These are phyloP conservation scores for Penicillium sp. DNA, from an alignment of 2,329 filamentous ascomycete genomes.

Conservation along the genomic window DNA sequence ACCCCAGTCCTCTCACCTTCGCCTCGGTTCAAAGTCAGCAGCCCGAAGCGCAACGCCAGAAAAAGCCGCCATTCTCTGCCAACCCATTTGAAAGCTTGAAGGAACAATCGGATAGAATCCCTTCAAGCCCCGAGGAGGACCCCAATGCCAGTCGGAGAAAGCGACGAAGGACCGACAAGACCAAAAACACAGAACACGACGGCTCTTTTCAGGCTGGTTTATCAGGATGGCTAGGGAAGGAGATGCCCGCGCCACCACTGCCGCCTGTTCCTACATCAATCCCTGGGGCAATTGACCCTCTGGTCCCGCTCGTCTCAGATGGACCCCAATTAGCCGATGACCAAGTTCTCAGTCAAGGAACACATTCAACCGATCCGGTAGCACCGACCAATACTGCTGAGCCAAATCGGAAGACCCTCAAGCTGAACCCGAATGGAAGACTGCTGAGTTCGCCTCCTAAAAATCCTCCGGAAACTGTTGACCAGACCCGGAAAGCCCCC, in stretches of 20 bases:
- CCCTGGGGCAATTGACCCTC: not conserved
- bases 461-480: slow-evolving; percentile 19
- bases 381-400: slow-evolving; percentile 41
- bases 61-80: not conserved
- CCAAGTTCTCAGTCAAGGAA: not conserved
- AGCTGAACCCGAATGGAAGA: slow-evolving; percentile 46
- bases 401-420: slow-evolving; percentile 50
- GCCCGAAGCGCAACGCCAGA: not conserved
- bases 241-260: not conserved
- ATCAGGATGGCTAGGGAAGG: slow-evolving; percentile 17
- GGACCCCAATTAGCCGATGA: not conserved
- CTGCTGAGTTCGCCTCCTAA: slow-evolving; percentile 40
- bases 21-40: not conserved
- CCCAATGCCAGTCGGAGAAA: slow-evolving; percentile 37
- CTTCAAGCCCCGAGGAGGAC: slow-evolving; percentile 27
- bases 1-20: not conserved
- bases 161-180: slow-evolving; percentile 32
- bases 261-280: not conserved
- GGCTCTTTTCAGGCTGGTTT: slow-evolving; percentile 8
- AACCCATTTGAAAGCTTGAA: not conserved
- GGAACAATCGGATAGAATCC: not conserved
- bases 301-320: not conserved
- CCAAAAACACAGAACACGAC: slow-evolving; percentile 9
- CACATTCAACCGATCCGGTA: not conserved
- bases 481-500: slow-evolving; percentile 17